Percentiles rank a stretch among this genome's conserved stretches.
phyloP scores from a whole-genome alignment of 2,329 filamentous ascomycete species.

The Corynespora cassiicola region DNA sequence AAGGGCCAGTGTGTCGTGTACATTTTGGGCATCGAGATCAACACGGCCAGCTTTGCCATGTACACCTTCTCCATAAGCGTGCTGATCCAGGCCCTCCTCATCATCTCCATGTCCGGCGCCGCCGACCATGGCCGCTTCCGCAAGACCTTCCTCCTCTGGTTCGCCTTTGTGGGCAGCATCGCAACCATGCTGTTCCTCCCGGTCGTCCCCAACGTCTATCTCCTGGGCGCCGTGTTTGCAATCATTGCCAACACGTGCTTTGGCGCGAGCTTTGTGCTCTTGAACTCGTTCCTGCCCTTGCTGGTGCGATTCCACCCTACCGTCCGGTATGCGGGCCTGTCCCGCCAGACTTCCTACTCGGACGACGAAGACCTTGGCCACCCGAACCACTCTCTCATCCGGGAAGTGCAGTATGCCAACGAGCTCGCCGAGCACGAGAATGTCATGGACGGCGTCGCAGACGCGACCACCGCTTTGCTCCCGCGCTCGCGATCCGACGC shows the following conservation, averaged over 20 bases:
- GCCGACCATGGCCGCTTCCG: conserved; percentile 90
- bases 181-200: conserved; percentile 90
- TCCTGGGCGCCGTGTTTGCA: conserved; percentile 82
- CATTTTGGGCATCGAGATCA: conserved; percentile 83
- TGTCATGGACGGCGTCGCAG: conserved; percentile 33
- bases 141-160: conserved; percentile 84
- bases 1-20: conserved; percentile 77
- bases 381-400: conserved; percentile 24
- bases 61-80: conserved; percentile 97
- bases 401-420: conserved; percentile 34
- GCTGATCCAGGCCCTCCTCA: conserved; percentile 83
- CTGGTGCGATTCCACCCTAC: conserved; percentile 85
- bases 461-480: conserved; percentile 47
- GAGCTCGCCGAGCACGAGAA: conserved; percentile 30
- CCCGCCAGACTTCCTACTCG: conserved; percentile 22
- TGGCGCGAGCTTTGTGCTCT: conserved; percentile 90
- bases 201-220: conserved; percentile 75
- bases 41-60: conserved; percentile 97
- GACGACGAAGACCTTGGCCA: conserved; percentile 33
- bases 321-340: conserved; percentile 42
- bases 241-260: conserved; percentile 94
- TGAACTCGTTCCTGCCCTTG: conserved; percentile 94
- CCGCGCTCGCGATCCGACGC: conserved; percentile 27
- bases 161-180: conserved; percentile 81
- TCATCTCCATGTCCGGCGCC: conserved; percentile 94